phyloP scores from a whole-genome alignment of 164 flowering plant genomes.

The Chimonanthus salicifolius region DNA sequence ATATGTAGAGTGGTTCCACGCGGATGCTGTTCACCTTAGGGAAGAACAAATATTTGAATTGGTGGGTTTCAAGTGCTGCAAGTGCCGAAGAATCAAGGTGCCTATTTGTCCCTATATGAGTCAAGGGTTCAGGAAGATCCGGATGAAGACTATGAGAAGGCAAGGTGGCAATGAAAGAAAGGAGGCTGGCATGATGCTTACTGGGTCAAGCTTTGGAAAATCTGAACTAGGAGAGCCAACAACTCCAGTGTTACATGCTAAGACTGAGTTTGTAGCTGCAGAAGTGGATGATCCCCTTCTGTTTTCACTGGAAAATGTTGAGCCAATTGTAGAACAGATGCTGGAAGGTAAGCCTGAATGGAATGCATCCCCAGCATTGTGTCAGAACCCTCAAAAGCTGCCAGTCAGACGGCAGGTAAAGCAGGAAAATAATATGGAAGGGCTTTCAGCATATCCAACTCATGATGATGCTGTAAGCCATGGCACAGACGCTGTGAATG shows the following conservation, averaged over 20 bases:
- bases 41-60: constrained; percentile 61
- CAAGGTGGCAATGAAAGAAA: constrained; percentile 20
- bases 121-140: constrained; percentile 18
- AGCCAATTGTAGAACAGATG: constrained; percentile 32
- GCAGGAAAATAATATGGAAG: constrained; percentile 37
- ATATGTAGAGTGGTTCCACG: constrained; percentile 88
- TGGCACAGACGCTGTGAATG: constrained; percentile 15
- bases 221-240: constrained; percentile 20
- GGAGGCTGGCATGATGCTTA: constrained; percentile 9
- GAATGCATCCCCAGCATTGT: constrained; percentile 26
- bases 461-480: constrained; percentile 21
- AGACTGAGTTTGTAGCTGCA: constrained; percentile 25
- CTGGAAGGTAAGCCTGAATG: constrained; percentile 29
- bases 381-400: constrained; percentile 38
- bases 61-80: constrained; percentile 84
- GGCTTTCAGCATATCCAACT: constrained; percentile 8
- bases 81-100: constrained; percentile 62
- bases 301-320: constrained; percentile 47
- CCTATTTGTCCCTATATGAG: constrained; percentile 66
- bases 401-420: constrained; percentile 69
- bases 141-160: constrained; percentile 24
- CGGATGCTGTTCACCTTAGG: constrained; percentile 75
- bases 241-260: constrained; percentile 18
- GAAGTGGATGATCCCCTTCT: constrained; percentile 53
- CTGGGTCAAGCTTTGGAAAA: constrained; percentile 22